These are phyloP conservation scores for Cyclospora cayetanensis DNA, from an alignment of 169 alveolate species.

Conservation along the genomic window DNA sequence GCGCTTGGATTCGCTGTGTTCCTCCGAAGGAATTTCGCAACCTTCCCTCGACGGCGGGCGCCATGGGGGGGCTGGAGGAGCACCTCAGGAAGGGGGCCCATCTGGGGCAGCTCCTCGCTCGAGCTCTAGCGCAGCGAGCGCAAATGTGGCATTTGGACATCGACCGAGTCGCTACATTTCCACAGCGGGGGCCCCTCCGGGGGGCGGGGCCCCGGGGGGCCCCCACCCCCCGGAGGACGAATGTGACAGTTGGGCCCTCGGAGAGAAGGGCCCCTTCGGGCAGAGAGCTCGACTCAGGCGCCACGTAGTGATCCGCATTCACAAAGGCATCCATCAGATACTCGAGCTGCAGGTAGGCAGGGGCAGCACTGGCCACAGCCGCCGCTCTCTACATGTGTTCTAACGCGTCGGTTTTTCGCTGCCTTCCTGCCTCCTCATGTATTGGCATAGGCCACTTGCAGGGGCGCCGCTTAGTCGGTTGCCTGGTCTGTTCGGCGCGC, in stretches of 20 bases:
- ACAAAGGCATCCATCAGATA: conserved; percentile 53
- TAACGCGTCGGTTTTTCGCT: too few species aligned
- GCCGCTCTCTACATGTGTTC: too few species aligned
- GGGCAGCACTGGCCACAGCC: neutral
- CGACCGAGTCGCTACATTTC: conserved; percentile 3
- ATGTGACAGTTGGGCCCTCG: neutral
- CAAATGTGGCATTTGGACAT: neutral
- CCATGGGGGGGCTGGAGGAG: neutral
- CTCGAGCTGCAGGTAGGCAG: conserved; percentile 68
- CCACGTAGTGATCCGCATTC: conserved; percentile 69
- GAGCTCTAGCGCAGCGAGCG: neutral
- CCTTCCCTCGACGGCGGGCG: neutral
- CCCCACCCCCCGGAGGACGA: neutral
- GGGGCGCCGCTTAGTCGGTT: too few species aligned
- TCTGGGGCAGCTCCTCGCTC: neutral
- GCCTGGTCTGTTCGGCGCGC: too few species aligned
- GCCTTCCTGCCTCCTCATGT: too few species aligned
- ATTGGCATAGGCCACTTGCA: too few species aligned
- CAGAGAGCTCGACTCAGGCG: conserved; percentile 43
- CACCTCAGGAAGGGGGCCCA: neutral
- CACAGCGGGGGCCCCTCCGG: neutral
- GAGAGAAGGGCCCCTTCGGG: conserved; percentile 19
- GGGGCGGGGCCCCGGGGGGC: neutral
- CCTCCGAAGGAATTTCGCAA: neutral
- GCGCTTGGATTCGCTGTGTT: neutral